These are phyloP conservation scores for Podila verticillata DNA, from an alignment of 192 early-diverging fungal species.

Conservation along the genomic window DNA sequence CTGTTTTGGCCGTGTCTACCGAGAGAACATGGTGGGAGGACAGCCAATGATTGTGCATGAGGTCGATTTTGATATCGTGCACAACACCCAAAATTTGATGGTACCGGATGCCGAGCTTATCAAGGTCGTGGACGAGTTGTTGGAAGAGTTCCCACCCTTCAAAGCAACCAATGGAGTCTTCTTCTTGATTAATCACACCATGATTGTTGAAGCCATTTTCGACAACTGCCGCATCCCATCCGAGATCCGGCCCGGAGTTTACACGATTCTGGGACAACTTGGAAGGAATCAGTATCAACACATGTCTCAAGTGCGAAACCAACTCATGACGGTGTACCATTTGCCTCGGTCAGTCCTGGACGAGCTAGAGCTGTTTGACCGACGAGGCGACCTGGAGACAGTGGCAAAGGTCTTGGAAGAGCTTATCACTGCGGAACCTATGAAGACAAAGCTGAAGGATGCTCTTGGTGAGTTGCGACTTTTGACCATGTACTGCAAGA, in stretches of 20 bases:
- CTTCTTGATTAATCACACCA: slow-evolving; percentile 80
- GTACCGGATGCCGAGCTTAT: slow-evolving; percentile 91
- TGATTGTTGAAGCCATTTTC: slow-evolving; percentile 78
- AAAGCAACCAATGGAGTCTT: slow-evolving; percentile 62
- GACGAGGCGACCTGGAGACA: slow-evolving; percentile 64
- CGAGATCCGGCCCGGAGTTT: slow-evolving; percentile 64
- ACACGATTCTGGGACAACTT: slow-evolving; percentile 68
- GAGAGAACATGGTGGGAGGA: slow-evolving; percentile 83
- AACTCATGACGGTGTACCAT: slow-evolving; percentile 67
- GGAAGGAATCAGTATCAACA: slow-evolving; percentile 59
- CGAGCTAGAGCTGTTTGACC: slow-evolving; percentile 70
- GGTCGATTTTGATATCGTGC: slow-evolving; percentile 94
- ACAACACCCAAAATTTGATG: slow-evolving; percentile 66
- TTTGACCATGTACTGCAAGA: slow-evolving; percentile 53
- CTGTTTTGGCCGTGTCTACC: slow-evolving; percentile 85
- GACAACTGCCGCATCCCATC: slow-evolving; percentile 74
- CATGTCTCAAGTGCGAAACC: slow-evolving; percentile 65
- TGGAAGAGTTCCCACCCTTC: slow-evolving; percentile 75
- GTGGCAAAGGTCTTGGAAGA: slow-evolving; percentile 57
- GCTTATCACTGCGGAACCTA: slow-evolving; percentile 44
- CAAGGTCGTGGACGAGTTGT: slow-evolving; percentile 79
- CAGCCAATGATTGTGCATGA: slow-evolving; percentile 83
- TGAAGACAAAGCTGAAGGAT: slow-evolving; percentile 56
- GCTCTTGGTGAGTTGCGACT: slow-evolving; percentile 47
- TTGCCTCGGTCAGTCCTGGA: slow-evolving; percentile 70